Base-by-base conservation (phyloP, 768 basidiomycete genomes). In the Mycena sanguinolenta region DNA sequence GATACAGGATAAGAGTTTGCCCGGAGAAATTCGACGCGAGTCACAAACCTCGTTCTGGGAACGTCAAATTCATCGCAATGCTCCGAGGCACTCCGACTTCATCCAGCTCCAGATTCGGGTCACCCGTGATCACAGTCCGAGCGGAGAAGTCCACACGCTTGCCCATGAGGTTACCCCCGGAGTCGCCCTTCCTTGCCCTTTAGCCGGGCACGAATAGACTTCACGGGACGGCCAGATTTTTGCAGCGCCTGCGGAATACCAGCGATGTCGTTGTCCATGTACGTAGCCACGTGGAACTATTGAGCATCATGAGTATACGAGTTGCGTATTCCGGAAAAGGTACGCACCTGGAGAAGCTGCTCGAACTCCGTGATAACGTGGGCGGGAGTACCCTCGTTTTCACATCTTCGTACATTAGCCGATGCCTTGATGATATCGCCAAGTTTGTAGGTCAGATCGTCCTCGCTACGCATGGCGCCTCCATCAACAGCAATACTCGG, bases 91-190 rank as follows among this genome's bases (percentile, higher is more conserved):
- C 98, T 50, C 98, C 98, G 69, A 99, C 98, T 77, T 99, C 93
- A 73, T 99, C 98, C 75, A 99, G 82, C 76, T 97, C 93, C 69
- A 99, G 78, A 83, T 99, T 99, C 7, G 98, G 98, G 81, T 99
- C 98, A 79, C 98, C 98, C 17, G 98, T 99, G 78, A 99, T 99
- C 76, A 99, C 98, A 21, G 97, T 99, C 68, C 98, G 94, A 2
- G 98, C 98, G 1, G 98, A 99, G 80, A 99, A 99, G 77, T 99
- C 98, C 63, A 99, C 98, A 81, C 98, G 96, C 82, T 99, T 99
- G 57, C 98, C 98, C 98, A 99, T 99, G 81, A 99, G 79, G 79
- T 99, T 99, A 38, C 98, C 98, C n/a, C 80, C 98, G 92, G 60
- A 99, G 87, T 77, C 98, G 94, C 46, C 98, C 98, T 81, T 99